Percentiles rank a stretch among this genome's conserved stretches.
phyloP scores from a whole-genome alignment of 2,329 filamentous ascomycete genomes.

The Aspergillus bombycis region DNA sequence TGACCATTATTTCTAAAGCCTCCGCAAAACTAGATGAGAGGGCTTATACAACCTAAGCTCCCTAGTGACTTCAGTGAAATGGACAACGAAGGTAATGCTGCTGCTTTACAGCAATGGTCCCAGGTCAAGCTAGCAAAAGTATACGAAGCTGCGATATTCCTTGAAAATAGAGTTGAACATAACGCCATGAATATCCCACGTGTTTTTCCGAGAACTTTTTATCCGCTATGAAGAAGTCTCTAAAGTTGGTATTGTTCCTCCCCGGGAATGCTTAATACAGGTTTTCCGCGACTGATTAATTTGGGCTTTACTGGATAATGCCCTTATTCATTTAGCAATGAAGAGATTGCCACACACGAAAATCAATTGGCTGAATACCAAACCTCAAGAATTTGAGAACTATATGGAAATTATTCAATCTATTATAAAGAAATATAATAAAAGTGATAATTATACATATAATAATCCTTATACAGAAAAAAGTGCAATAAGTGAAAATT shows the following conservation, averaged over 20 bases:
- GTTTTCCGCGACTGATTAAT: conserved; percentile 31
- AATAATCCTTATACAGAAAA: no score
- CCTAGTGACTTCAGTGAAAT: conserved; percentile 35
- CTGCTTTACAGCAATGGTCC: conserved; percentile 21
- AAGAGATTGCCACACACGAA: conserved; percentile 32
- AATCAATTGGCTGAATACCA: conserved; percentile 36
- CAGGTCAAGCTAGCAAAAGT: conserved; percentile 30
- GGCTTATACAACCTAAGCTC: conserved; percentile 23
- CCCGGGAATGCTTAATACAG: conserved; percentile 37
- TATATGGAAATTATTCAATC: no score
- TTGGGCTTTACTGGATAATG: conserved; percentile 29
- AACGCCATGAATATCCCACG: conserved; percentile 28
- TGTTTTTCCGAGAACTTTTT: conserved; percentile 38
- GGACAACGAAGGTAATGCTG: conserved; percentile 25
- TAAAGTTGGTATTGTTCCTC: conserved; percentile 33
- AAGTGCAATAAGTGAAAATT: no score
- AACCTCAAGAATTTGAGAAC: no score
- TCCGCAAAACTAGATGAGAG: conserved; percentile 23
- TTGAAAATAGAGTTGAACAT: conserved; percentile 27
- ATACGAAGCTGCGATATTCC: conserved; percentile 32
- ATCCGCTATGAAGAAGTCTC: conserved; percentile 33
- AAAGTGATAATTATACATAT: no score
- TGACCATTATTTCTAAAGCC: conserved; percentile 32
- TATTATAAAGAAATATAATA: no score
- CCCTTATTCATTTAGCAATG: conserved; percentile 32